These are phyloP conservation scores for Fusarium sp. DNA, from an alignment of 2,329 filamentous ascomycete genomes.

Conservation along the genomic window DNA sequence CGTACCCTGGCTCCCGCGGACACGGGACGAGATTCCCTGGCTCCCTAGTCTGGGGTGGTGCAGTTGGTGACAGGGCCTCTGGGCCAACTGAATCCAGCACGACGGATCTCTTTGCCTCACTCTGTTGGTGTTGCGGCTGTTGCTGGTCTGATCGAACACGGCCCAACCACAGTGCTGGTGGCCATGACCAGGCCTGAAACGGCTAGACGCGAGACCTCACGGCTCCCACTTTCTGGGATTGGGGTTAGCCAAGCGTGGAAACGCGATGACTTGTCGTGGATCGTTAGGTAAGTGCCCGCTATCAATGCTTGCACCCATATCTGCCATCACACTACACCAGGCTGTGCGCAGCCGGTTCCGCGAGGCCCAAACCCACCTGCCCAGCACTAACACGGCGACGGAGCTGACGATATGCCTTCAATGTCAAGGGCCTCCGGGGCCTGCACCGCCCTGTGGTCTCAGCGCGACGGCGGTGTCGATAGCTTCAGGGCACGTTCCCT, in stretches of 20 bases:
- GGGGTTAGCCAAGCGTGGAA: constrained; percentile 16
- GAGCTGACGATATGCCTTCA: constrained; percentile 39
- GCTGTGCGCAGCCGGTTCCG: constrained; percentile 45
- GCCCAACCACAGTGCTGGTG: constrained; percentile 32
- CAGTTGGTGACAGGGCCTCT: constrained; percentile 30
- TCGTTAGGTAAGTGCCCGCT: constrained; percentile 35
- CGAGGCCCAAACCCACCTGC: constrained; percentile 33
- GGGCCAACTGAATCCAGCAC: constrained; percentile 40
- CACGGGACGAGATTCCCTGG: constrained; percentile 37
- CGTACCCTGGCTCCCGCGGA: constrained; percentile 28
- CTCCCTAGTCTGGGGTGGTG: constrained; percentile 34
- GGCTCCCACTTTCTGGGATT: constrained; percentile 23
- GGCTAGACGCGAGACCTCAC: constrained; percentile 25
- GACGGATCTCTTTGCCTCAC: constrained; percentile 37
- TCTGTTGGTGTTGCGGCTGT: constrained; percentile 26
- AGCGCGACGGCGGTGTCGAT: constrained; percentile 44
- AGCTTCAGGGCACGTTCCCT: constrained; percentile 44
- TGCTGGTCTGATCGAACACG: constrained; percentile 32
- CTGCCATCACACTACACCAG: constrained; percentile 26
- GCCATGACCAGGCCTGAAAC: constrained; percentile 23
- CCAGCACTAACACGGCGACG: constrained; percentile 33
- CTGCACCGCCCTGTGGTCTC: constrained; percentile 36
- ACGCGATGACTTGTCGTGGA: constrained; percentile 34
- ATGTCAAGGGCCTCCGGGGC: constrained; percentile 19
- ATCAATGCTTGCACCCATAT: constrained; percentile 15